Percentiles rank a stretch among this genome's conserved stretches.
Conservation (phyloP, 129 eudicot species). For the Flaveria bidentis region DNA sequence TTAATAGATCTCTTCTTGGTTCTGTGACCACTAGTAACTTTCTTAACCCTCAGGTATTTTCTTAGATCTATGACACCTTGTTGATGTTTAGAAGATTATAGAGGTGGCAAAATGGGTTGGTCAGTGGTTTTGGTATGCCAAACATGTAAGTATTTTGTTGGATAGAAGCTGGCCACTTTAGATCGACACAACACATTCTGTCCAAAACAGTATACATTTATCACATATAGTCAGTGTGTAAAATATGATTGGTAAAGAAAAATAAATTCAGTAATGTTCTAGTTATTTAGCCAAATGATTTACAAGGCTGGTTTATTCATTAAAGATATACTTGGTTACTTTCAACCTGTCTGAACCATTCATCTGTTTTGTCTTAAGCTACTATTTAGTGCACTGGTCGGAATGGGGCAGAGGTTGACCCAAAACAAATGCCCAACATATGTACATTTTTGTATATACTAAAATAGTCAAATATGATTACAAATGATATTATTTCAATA, state of each 20-base stretch:
- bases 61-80: not conserved
- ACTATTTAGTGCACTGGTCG: not conserved
- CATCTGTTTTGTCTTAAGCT: not conserved
- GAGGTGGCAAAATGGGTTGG: not conserved
- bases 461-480: not conserved
- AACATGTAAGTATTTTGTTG: not conserved
- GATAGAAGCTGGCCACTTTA: not conserved
- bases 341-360: not conserved
- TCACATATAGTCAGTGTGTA: not conserved
- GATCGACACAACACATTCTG: not conserved
- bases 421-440: not conserved
- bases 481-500: not conserved
- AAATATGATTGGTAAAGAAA: not conserved
- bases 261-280: not conserved
- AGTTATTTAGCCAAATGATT: not conserved
- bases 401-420: not conserved
- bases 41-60: constrained; percentile 87
- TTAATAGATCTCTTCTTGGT: constrained; percentile 84
- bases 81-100: constrained; percentile 11
- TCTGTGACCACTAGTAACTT: constrained; percentile 93
- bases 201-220: not conserved
- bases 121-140: not conserved
- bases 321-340: not conserved
- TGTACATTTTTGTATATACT: not conserved
- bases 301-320: not conserved